These are phyloP conservation scores for Diplodia intermedia DNA, from an alignment of 2,329 filamentous ascomycete genomes.

Conservation along the genomic window DNA sequence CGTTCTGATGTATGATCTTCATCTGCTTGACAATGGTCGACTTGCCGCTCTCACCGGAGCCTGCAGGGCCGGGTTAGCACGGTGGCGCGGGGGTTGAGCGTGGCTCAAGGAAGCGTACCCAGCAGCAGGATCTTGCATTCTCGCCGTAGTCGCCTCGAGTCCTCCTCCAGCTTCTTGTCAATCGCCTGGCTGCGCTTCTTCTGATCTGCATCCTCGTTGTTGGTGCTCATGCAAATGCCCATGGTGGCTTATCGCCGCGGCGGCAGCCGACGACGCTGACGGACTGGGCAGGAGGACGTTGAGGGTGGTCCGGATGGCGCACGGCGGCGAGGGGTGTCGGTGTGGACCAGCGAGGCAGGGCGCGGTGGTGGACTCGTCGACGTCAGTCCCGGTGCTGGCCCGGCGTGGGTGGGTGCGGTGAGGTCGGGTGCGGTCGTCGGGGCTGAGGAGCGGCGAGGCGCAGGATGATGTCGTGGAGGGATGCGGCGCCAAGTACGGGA, in stretches of 20 bases:
- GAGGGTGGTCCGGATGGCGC: conserved; percentile 19
- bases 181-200: conserved; percentile 98
- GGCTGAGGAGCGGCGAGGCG: conserved; percentile 29
- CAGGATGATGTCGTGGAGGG: conserved; percentile 33
- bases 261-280: conserved; percentile 30
- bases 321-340: conserved; percentile 4
- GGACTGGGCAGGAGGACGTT: conserved; percentile 17
- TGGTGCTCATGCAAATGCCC: conserved; percentile 92
- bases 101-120: conserved; percentile 62
- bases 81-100: conserved; percentile 17
- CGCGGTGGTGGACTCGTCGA: not conserved
- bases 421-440: conserved; percentile 25
- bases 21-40: conserved; percentile 99
- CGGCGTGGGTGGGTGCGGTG: conserved; percentile 23
- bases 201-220: conserved; percentile 84
- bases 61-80: conserved; percentile 58
- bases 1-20: conserved; percentile 99
- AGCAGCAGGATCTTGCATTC: conserved; percentile 99
- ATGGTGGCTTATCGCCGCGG: conserved; percentile 61
- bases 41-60: conserved; percentile 97
- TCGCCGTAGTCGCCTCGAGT: conserved; percentile 87
- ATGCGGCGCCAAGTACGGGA: conserved; percentile 30
- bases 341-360: not conserved
- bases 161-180: conserved; percentile 91
- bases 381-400: conserved; percentile 14